Percentiles rank a stretch among this genome's conserved stretches.
phyloP scores from a whole-genome alignment of 2,329 filamentous ascomycete species.

The Aureobasidium sp. region DNA sequence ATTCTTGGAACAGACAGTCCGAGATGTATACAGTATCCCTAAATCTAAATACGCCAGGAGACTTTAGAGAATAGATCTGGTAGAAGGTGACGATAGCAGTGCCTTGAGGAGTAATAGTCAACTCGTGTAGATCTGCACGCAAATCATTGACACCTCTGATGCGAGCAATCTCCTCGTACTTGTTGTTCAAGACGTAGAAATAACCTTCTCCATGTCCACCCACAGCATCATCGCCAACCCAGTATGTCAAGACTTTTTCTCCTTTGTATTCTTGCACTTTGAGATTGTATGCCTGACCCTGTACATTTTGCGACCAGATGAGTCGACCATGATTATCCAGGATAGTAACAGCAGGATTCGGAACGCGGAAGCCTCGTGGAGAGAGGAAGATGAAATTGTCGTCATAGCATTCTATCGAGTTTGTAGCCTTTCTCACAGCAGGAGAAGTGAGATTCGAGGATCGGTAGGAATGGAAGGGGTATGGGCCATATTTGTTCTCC shows the following conservation, averaged over 20 bases:
- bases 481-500: constrained; percentile 12
- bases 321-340: constrained; percentile 21
- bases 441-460: constrained; percentile 20
- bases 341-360: constrained; percentile 3
- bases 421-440: constrained; percentile 15
- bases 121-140: constrained; percentile 47
- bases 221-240: constrained; percentile 53
- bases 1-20: constrained; percentile 48
- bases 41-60: constrained; percentile 15
- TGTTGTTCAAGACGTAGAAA: constrained; percentile 48
- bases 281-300: constrained; percentile 49
- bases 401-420: constrained; percentile 21
- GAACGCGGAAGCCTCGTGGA: constrained; percentile 8
- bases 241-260: constrained; percentile 53
- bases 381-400: constrained; percentile 20
- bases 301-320: constrained; percentile 11
- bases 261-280: constrained; percentile 51
- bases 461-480: constrained; percentile 16
- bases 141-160: constrained; percentile 43
- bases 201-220: constrained; percentile 52
- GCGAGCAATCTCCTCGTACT: constrained; percentile 39
- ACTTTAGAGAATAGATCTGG: constrained; percentile 3
- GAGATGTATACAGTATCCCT: constrained; percentile 31
- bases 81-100: constrained; percentile 23
- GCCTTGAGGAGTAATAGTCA: constrained; percentile 44